Base-by-base conservation (phyloP, 2,329 filamentous ascomycete species). In the Trichoderma sp. region DNA sequence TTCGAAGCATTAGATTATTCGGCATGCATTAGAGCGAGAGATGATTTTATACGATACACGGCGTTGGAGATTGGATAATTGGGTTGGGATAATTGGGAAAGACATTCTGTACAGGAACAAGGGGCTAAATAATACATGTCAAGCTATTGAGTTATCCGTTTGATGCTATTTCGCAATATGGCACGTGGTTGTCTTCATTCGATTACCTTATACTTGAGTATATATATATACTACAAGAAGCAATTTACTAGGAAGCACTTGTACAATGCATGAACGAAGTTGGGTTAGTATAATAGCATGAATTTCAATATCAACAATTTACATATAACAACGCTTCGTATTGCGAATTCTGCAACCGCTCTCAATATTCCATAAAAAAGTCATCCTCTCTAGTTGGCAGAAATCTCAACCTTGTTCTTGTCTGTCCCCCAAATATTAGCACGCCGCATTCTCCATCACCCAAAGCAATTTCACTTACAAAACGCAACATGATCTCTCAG, bases 401-500 rank as follows among this genome's bases (percentile, higher is more conserved):
- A 72, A 27, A 76, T 69, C 2, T 73, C 71, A 31, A 80, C 77
- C 71, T 80, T 80, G 68, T 68, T 75, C 73, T 78, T 79, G 70
- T 81, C 79, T 80, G 56, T 24, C 31, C 19, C 24, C 33, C 8
- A 16, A 24, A 3, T 16, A 29, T 47, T 37, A 57, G 19, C 27
- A 47, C 7, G 40, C 19, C 14, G 16, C n/a, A 1, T 31, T 5
- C 10, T 2, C 19, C 33, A 21, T 19, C 14, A 49, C 35, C 58
- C 0, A 4, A 5, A 7, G 6, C 16, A n/a, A 5, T 10, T 21
- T 16, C 24, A 75, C 86, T 83, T 77, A 85, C 86, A 88, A 73
- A 89, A 89, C 5, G 87, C 87, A 49, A 89, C 84, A 73, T 86
- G 81, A 55, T 83, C 83, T 75, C 84, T 85, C 72, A 89, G 86